phyloP scores from a whole-genome alignment of 176 grass and related monocot genomes.

The Phragmites australis region DNA sequence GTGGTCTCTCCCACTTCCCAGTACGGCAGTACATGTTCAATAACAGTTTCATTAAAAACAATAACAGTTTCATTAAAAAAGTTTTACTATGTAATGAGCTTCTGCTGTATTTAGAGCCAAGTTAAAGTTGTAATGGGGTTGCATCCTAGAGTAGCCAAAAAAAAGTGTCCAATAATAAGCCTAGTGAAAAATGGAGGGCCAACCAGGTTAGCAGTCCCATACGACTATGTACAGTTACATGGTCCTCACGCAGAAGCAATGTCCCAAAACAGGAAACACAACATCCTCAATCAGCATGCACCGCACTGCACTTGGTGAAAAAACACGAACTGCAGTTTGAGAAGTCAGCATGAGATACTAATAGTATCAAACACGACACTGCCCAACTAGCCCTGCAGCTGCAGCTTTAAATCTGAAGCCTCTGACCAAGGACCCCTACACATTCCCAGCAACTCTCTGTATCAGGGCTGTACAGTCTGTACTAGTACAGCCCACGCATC shows the following conservation, averaged over 20 bases:
- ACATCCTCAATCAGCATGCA: background rate
- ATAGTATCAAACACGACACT: background rate
- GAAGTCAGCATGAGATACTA: background rate
- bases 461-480: background rate
- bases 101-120: background rate
- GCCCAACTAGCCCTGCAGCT: background rate
- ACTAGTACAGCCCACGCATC: background rate
- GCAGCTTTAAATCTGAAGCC: background rate
- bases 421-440: background rate
- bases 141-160: conserved; percentile 14
- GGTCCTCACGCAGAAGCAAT: conserved; percentile 25
- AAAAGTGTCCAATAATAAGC: background rate
- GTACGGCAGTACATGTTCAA: background rate
- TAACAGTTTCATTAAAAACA: background rate
- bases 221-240: background rate
- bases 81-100: background rate
- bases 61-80: background rate
- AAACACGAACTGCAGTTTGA: background rate
- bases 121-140: background rate
- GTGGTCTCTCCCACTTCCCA: background rate
- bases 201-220: background rate
- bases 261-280: background rate
- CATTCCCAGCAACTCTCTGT: background rate
- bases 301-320: background rate
- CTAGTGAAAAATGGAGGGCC: background rate